Conservation (phyloP, 164 flowering plant species). For the Aristolochia californica region DNA sequence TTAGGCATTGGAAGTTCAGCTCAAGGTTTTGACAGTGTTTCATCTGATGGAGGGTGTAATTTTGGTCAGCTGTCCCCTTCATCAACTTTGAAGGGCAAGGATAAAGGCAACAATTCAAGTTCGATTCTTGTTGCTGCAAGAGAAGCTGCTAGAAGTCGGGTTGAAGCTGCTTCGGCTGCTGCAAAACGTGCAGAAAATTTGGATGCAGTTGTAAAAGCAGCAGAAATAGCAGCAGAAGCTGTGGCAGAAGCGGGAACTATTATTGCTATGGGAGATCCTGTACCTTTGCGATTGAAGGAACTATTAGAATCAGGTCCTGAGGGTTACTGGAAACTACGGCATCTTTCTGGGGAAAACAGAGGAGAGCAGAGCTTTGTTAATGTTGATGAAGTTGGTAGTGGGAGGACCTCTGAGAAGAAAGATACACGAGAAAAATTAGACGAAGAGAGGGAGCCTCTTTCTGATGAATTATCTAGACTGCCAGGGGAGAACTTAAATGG, state of each 20-base stretch:
- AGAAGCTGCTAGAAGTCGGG: constrained; percentile 66
- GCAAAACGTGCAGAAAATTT: constrained; percentile 80
- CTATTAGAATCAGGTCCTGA: constrained; percentile 62
- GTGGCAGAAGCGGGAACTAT: constrained; percentile 84
- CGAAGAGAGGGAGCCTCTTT: constrained; percentile 13
- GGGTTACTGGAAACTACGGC: constrained; percentile 45
- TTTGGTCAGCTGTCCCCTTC: constrained; percentile 42
- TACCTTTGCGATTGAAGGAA: constrained; percentile 40
- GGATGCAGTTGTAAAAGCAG: constrained; percentile 87
- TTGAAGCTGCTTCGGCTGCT: constrained; percentile 91
- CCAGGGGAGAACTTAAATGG: constrained; percentile 14
- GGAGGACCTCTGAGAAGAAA: constrained; percentile 18
- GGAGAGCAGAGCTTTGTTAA: constrained; percentile 3
- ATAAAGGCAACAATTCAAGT: constrained; percentile 25
- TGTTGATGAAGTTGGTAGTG: constrained; percentile 13
- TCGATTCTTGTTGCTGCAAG: constrained; percentile 62
- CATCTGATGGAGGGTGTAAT: constrained; percentile 22
- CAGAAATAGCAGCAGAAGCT: constrained; percentile 92
- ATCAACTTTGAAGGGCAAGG: constrained; percentile 48
- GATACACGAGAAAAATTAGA: too few species aligned
- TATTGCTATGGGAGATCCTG: constrained; percentile 77
- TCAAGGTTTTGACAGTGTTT: constrained; percentile 14
- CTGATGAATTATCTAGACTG: constrained; percentile 15
- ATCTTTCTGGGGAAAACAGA: constrained; percentile 17
- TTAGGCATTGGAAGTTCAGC: constrained; percentile 13